Evolutionary conservation across 202 grass and related monocot genomes (phyloP).

Genomic region (Elaeis oleifera): DNA sequence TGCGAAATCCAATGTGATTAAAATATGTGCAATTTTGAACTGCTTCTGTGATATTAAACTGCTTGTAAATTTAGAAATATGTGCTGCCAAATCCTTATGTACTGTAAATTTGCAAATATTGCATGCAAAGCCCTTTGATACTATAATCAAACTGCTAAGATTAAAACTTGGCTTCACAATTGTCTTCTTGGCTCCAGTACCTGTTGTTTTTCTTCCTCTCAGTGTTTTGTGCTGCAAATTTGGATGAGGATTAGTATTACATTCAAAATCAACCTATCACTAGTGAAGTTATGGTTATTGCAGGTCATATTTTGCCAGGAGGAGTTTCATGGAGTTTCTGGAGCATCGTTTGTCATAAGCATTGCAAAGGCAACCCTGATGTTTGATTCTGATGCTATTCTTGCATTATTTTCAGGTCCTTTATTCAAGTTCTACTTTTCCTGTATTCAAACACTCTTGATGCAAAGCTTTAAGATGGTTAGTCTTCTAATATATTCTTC

Average conservation of each 20-base stretch:
- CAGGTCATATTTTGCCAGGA: constrained; percentile 65
- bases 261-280: neutral
- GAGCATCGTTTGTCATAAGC: constrained; percentile 64
- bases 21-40: too few relatives aligned
- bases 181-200: too few relatives aligned
- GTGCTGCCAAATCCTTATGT: too few relatives aligned
- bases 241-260: neutral
- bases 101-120: too few relatives aligned
- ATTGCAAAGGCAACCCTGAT: constrained; percentile 51
- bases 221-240: neutral
- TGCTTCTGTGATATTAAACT: too few relatives aligned
- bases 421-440: neutral
- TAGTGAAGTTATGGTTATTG: constrained; percentile 13
- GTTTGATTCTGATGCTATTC: constrained; percentile 37
- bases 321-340: constrained; percentile 61
- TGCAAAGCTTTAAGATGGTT: too few relatives aligned
- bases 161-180: too few relatives aligned
- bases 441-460: neutral
- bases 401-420: constrained; percentile 23
- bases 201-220: too few relatives aligned
- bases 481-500: neutral
- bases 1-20: too few relatives aligned
- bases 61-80: too few relatives aligned
- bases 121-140: too few relatives aligned
- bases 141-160: too few relatives aligned